These are phyloP conservation scores for Coemansia guatemalensis DNA, from an alignment of 192 early-diverging fungal genomes.

Conservation along the genomic window DNA sequence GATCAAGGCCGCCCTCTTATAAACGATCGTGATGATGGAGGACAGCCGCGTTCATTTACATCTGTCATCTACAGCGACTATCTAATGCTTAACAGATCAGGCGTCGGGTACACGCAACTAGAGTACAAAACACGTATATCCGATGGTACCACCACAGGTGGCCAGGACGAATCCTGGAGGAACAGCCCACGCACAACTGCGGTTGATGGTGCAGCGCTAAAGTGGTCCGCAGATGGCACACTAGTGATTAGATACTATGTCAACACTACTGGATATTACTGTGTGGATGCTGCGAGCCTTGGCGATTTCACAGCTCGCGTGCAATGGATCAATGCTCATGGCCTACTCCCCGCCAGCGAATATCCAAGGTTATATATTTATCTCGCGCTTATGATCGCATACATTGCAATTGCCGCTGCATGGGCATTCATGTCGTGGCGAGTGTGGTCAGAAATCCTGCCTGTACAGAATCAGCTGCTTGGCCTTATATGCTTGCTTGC, in stretches of 20 bases:
- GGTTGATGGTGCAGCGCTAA: constrained; percentile 47
- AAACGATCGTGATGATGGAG: constrained; percentile 42
- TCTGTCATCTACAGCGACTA: constrained; percentile 48
- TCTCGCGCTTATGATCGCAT: constrained; percentile 69
- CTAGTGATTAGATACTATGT: constrained; percentile 63
- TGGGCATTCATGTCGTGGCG: constrained; percentile 81
- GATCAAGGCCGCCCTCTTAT: constrained; percentile 60
- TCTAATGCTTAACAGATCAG: constrained; percentile 39
- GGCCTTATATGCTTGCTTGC: constrained; percentile 83
- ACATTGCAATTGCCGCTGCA: constrained; percentile 67
- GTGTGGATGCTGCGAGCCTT: constrained; percentile 54
- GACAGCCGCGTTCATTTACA: constrained; percentile 34
- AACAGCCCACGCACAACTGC: constrained; percentile 23
- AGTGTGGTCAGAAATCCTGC: constrained; percentile 87
- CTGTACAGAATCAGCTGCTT: constrained; percentile 88
- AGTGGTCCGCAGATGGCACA: constrained; percentile 37
- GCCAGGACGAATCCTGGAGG: constrained; percentile 21
- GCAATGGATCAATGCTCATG: constrained; percentile 77
- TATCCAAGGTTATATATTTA: constrained; percentile 92
- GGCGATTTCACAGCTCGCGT: constrained; percentile 59
- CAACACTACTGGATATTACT: constrained; percentile 82
- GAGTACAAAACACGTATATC: constrained; percentile 27
- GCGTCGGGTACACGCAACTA: constrained; percentile 38
- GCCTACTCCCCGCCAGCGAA: constrained; percentile 78
- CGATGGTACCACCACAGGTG: constrained; percentile 37